Evolutionary conservation across 345 rosid genomes (phyloP).

Genomic region (Lagerstroemia speciosa): DNA sequence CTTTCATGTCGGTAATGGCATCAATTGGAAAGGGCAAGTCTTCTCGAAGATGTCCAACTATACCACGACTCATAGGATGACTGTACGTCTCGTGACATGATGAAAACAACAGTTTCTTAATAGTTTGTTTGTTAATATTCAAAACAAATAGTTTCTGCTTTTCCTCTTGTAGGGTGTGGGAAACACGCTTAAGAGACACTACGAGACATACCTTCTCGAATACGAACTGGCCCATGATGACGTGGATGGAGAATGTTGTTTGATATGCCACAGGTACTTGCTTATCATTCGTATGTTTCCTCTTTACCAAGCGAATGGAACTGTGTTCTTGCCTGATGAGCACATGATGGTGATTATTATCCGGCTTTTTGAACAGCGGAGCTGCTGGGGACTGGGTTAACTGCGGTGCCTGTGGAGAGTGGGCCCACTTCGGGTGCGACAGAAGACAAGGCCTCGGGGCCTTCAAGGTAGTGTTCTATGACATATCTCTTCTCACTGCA

Average conservation of each 20-base stretch:
- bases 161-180: slow-evolving; percentile 38
- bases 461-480: slow-evolving; percentile 28
- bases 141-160: not conserved
- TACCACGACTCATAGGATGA: slow-evolving; percentile 46
- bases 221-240: slow-evolving; percentile 50
- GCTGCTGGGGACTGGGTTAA: slow-evolving; percentile 59
- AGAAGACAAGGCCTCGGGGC: slow-evolving; percentile 54
- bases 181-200: slow-evolving; percentile 44
- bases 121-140: not conserved
- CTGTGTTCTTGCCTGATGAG: not conserved
- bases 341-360: not conserved
- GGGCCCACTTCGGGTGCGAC: slow-evolving; percentile 55
- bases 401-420: slow-evolving; percentile 45
- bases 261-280: slow-evolving; percentile 41
- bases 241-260: slow-evolving; percentile 51
- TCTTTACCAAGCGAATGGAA: too few species aligned
- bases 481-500: not conserved
- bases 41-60: slow-evolving; percentile 52
- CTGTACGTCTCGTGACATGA: slow-evolving; percentile 21
- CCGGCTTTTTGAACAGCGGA: slow-evolving; percentile 20
- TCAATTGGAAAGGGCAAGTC: slow-evolving; percentile 57
- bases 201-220: slow-evolving; percentile 47
- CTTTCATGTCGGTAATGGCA: slow-evolving; percentile 49
- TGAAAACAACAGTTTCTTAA: not conserved
- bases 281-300: not conserved